Conservation (phyloP, 2,329 filamentous ascomycete species). For the Allantophomopsis cytisporea region DNA sequence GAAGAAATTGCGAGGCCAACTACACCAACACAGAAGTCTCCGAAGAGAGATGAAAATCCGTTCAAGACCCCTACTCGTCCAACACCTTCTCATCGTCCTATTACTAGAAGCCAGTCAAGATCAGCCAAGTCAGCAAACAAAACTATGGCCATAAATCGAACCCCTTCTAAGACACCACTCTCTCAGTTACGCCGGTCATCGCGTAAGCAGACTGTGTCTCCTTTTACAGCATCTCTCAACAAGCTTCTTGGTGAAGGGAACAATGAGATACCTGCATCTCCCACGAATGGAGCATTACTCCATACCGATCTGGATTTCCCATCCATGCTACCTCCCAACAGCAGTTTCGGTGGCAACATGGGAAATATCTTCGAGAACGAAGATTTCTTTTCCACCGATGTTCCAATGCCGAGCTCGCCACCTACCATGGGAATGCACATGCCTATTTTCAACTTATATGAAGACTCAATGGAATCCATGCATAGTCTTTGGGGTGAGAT, state of each 20-base stretch:
- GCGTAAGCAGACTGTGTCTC: slow-evolving; percentile 17
- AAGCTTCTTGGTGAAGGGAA: slow-evolving; percentile 16
- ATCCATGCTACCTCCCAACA: neutral
- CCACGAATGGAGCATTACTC: neutral
- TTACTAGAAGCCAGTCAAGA: slow-evolving; percentile 17
- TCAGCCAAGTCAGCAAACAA: slow-evolving; percentile 15
- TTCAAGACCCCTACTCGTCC: slow-evolving; percentile 20
- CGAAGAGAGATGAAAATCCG: slow-evolving; percentile 7
- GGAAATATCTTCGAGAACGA: slow-evolving; percentile 20
- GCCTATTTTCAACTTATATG: slow-evolving; percentile 18
- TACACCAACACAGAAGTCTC: slow-evolving; percentile 12
- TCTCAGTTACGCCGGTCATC: slow-evolving; percentile 11
- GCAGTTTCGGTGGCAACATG: neutral
- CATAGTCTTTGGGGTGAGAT: slow-evolving; percentile 11
- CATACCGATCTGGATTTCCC: slow-evolving; percentile 5
- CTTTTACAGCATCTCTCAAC: slow-evolving; percentile 19
- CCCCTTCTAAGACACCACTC: slow-evolving; percentile 13
- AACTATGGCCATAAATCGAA: slow-evolving; percentile 10
- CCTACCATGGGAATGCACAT: slow-evolving; percentile 12
- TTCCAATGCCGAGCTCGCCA: slow-evolving; percentile 29
- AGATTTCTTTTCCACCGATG: slow-evolving; percentile 27
- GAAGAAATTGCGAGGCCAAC: slow-evolving; percentile 16
- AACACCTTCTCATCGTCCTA: slow-evolving; percentile 16
- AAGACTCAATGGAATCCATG: slow-evolving; percentile 11
- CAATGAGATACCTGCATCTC: slow-evolving; percentile 3